Evolutionary conservation across 805 yeast species (phyloP), one percentile per base, ranked within the genome.

Genomic region (Ogataea nitratoaversa): DNA sequence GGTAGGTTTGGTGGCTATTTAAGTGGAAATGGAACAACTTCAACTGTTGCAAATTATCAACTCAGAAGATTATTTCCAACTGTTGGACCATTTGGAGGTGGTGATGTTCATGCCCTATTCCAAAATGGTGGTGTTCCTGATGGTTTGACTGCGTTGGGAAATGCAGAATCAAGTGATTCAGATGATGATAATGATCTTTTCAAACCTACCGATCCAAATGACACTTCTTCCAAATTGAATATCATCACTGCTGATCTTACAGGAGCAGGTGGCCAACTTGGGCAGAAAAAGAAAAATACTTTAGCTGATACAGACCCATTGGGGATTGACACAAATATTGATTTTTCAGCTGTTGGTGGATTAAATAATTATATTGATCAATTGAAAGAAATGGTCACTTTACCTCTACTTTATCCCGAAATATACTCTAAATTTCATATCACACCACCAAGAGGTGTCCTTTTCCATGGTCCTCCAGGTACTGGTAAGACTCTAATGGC

Each of bases 401-500:
- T 93, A 41, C 99, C 99, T 0, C 67, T 93, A 48, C 65, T 90
- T 40, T 93, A 93, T 52, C 99, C 99, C 1, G 99, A 93, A 59
- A 74, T 93, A 8, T 93, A 91, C 57, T 84, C 88, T 49, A 80
- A 81, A 58, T 93, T 93, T 56, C 82, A 80, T 42, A 88, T 91
- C 27, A 87, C 96, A 0, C 98, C 99, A 1, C 99, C 99, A 16
- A 71, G 99, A 49, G 99, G 99, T 46, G 99, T 93, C 1, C 64
- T 93, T 40, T 93, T 93, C 65, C 99, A 93, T 63, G 99, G 99
- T 34, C 99, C 99, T 4, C 99, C 99, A 3, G 99, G 99, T 48
- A 93, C 99, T 0, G 99, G 99, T 73, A 93, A 93, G 60, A 93
- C 99, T 0, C 72, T 93, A 38, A 88, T 93, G 96, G 99, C 99